Evolutionary conservation across 805 yeast species (phyloP), one percentile per base, ranked within the genome.

Genomic region (Candida takata): DNA sequence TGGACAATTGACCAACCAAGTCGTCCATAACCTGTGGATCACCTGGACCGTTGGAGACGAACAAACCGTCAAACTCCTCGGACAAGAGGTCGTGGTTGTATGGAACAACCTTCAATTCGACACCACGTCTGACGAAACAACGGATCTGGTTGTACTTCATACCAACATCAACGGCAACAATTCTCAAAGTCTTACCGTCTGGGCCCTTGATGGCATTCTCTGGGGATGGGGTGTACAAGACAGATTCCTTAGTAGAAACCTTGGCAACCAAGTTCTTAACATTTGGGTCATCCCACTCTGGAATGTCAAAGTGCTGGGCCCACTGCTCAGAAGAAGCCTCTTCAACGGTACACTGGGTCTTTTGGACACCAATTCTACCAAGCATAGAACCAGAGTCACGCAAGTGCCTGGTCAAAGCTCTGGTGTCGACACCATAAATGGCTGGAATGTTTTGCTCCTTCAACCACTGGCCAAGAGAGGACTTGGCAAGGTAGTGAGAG

Each of bases 1-100:
- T 61, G 27, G 69, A 49, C 54, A 92, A 65, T 49, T 72, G 77
- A 27, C 64, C 69, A 24, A 82, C 82, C 41, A 86, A 74, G 15
- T 69, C 73, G 30, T 76, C 61, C 77, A 92, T 72, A 39, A 84
- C 85, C 29, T 92, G 74, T 39, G 99, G 99, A 66, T 92, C 97
- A 75, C 99, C 99, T 20, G 99, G 99, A 69, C 99, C 99, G 64
- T 92, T 92, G 37, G 97, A 88, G 47, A 90, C 69, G 64, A 92
- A 92, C 52, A 92, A 71, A 69, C 98, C 99, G 61, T 92, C 98
- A 58, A 82, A 92, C 44, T 77, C 71, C 62, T 86, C 95, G 34
- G 63, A 54, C 43, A 83, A 67, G 60, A 83, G 80, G 62, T 87
- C 95, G 57, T 87, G 79, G 60, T 92, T 80, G 88, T 90, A 90